phyloP scores from a whole-genome alignment of 2,329 filamentous ascomycete species.

The Talaromyces albobiverticillius region DNA sequence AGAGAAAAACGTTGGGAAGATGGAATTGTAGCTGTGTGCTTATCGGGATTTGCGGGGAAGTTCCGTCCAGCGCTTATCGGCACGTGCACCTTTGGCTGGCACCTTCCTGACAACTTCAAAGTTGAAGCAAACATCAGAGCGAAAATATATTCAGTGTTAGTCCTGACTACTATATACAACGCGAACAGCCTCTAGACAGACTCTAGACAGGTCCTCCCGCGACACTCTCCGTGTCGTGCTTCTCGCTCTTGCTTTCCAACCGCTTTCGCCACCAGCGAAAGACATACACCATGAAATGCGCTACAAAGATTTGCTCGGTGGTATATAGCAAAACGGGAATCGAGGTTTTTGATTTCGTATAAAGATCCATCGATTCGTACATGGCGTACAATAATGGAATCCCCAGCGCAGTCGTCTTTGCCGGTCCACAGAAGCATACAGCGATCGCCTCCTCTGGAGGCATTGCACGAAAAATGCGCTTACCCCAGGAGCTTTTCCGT shows the following conservation, averaged over 20 bases:
- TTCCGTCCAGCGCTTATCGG: slow-evolving; percentile 4
- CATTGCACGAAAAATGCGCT: slow-evolving; percentile 36
- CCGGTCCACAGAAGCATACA: slow-evolving; percentile 70
- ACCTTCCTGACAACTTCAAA: too few relatives aligned
- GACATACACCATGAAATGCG: slow-evolving; percentile 37
- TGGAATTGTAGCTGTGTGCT: neutral
- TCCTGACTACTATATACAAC: neutral
- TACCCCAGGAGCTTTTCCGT: slow-evolving; percentile 18
- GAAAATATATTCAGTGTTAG: too few relatives aligned
- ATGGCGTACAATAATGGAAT: slow-evolving; percentile 68
- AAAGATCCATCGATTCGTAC: slow-evolving; percentile 43
- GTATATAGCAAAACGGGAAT: slow-evolving; percentile 39
- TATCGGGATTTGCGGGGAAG: slow-evolving; percentile 15
- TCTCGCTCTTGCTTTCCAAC: neutral
- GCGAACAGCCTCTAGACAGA: too few relatives aligned
- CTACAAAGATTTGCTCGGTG: slow-evolving; percentile 38
- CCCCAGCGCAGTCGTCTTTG: slow-evolving; percentile 69
- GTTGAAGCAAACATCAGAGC: too few relatives aligned
- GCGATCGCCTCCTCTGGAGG: slow-evolving; percentile 63
- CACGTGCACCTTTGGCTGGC: too few relatives aligned
- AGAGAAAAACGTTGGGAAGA: neutral
- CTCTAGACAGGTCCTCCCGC: neutral
- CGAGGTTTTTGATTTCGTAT: slow-evolving; percentile 35
- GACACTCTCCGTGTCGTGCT: slow-evolving; percentile 3
- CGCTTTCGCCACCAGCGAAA: slow-evolving; percentile 29